phyloP scores from a whole-genome alignment of 2,329 filamentous ascomycete species.

The Calonectria henricotiae region DNA sequence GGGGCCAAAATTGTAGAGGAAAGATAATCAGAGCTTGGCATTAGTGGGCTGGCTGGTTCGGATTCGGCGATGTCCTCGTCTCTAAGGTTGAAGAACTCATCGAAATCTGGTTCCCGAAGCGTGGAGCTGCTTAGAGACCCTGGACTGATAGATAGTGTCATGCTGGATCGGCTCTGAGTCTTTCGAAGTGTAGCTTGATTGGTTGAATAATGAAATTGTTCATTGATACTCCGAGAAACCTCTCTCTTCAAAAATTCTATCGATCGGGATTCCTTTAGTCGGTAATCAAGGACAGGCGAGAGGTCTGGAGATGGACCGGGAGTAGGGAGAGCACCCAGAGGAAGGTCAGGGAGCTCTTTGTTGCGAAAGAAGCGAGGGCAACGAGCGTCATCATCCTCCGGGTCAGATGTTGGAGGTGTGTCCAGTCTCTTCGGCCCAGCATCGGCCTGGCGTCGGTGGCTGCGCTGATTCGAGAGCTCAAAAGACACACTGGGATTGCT shows the following conservation, averaged over 20 bases:
- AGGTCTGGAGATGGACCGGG: constrained; percentile 58
- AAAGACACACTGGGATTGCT: constrained; percentile 45
- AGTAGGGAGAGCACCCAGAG: constrained; percentile 52
- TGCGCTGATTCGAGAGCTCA: constrained; percentile 50
- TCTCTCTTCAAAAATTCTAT: constrained; percentile 53
- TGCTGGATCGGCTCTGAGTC: constrained; percentile 54
- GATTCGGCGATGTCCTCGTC: constrained; percentile 74
- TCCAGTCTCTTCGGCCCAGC: constrained; percentile 50
- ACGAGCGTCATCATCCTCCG: constrained; percentile 52
- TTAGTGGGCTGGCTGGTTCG: constrained; percentile 44
- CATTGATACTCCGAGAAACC: constrained; percentile 50
- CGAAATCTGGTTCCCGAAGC: constrained; percentile 68
- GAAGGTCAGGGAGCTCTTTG: constrained; percentile 53
- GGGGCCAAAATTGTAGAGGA: constrained; percentile 48
- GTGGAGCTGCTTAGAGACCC: constrained; percentile 56
- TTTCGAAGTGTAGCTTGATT: constrained; percentile 50
- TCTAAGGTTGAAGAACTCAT: constrained; percentile 70
- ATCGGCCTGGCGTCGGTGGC: constrained; percentile 47
- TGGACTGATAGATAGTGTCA: constrained; percentile 51
- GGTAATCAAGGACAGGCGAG: constrained; percentile 51
- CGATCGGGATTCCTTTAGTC: constrained; percentile 51
- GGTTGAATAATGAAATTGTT: constrained; percentile 51
- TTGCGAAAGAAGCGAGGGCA: constrained; percentile 45
- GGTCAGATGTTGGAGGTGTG: constrained; percentile 57
- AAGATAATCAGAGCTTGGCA: constrained; percentile 36